Evolutionary conservation across 2,329 filamentous ascomycete genomes (phyloP), one percentile per base, ranked within the genome.

Genomic region (Whalleya microplaca): DNA sequence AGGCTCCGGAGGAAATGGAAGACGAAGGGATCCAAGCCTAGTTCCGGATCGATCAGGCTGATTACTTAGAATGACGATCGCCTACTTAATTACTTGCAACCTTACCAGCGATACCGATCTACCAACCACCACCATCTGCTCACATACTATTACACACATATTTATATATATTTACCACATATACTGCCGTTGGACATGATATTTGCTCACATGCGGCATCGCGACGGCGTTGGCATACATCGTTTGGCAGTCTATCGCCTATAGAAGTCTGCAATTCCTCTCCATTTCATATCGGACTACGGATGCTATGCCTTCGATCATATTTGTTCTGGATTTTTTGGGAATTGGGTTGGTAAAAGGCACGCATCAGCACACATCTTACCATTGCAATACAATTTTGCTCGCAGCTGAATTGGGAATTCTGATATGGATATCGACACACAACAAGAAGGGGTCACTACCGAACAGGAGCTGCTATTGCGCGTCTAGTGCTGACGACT

Each of bases 11-110:
- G 52, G 69, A 69, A 45, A 64, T 69, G 41, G 70, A 71, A 55
- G 69, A 71, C 45, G 68, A 71, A 58, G 67, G 67, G 9, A 53
- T 71, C 40, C 62, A 68, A 66, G 45, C 64, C 68, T n/a, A 56
- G 57, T 54, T 59, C 57, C 42, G 64, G 61, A 53, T 54, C 64
- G n/a, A 58, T 63, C 23, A 65, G 58, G 53, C 61, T 61, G 53
- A 56, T 45, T 47, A 27, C 52, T 18, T 60, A 58, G 53, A 41
- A 42, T 47, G 55, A 52, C 43, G 48, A 55, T 32, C 21, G 32
- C 27, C 19, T 29, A 27, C 21, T 14, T 29, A 42, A 42, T 49
- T 7, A 48, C 48, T 21, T 41, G n/a, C 44, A 23, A 46, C 23
- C 44, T 43, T 41, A 16, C 41, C 19, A 43, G 53, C 43, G 37